A percentile compares a stretch with the other conserved stretches of the same genome.
These are phyloP conservation scores for Boletus calvinii DNA, from an alignment of 1,284 basidiomycete species.

Conservation along the genomic window DNA sequence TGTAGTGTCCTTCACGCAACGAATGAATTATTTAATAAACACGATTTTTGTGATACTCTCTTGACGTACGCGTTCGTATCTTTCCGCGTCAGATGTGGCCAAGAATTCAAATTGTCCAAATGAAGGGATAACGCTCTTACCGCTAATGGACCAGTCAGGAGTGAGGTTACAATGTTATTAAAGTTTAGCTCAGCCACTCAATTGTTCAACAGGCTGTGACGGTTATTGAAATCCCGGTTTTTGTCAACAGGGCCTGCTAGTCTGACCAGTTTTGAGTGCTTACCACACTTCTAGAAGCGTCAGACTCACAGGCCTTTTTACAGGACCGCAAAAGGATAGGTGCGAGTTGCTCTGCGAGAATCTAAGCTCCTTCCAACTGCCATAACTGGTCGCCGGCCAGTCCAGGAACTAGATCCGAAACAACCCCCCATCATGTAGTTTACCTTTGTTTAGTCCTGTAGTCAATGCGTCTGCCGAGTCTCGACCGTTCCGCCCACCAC, in stretches of 20 bases:
- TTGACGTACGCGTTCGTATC: slow-evolving; percentile 24
- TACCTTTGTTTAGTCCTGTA: too few species aligned
- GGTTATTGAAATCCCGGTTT: not conserved
- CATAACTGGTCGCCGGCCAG: too few species aligned
- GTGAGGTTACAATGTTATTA: not conserved
- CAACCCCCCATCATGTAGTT: too few species aligned
- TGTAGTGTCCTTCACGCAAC: slow-evolving; percentile 1
- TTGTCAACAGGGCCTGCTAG: not conserved
- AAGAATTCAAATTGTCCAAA: slow-evolving; percentile 17
- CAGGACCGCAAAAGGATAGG: too few species aligned
- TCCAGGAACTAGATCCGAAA: too few species aligned
- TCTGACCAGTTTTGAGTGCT: not conserved
- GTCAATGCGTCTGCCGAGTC: too few species aligned
- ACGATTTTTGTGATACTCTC: not conserved
- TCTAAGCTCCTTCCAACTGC: too few species aligned
- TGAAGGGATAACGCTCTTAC: slow-evolving; percentile 4
- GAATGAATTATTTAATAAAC: slow-evolving; percentile 8
- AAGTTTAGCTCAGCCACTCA: not conserved
- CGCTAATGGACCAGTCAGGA: slow-evolving; percentile 5
- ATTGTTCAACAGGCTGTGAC: not conserved
- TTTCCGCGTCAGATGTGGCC: slow-evolving; percentile 4
- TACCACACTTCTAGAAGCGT: not conserved
- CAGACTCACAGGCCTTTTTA: not conserved
- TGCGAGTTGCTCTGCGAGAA: too few species aligned
- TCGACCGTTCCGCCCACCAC: too few species aligned